Evolutionary conservation across 371 early-diverging fungal species (phyloP).

Genomic region (Mucor ambiguus): DNA sequence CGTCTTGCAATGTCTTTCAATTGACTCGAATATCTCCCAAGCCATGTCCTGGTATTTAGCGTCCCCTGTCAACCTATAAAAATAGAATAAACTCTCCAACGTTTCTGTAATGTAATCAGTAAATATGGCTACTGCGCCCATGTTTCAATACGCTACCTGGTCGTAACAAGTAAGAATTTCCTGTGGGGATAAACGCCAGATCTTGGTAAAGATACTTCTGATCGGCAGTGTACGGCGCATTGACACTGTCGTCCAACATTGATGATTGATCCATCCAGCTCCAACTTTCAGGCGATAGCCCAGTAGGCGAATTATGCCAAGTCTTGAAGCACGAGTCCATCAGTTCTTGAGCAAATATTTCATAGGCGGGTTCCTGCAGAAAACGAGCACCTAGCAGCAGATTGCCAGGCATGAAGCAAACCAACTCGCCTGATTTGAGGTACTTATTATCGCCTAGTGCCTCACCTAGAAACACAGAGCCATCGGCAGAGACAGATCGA

Average conservation of each 20-base stretch:
- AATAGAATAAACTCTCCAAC: constrained; percentile 73
- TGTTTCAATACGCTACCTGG: neutral
- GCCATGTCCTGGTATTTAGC: constrained; percentile 54
- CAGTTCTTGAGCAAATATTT: constrained; percentile 34
- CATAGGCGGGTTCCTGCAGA: constrained; percentile 22
- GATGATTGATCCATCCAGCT: constrained; percentile 38
- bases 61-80: constrained; percentile 70
- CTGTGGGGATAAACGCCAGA: constrained; percentile 28
- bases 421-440: constrained; percentile 44
- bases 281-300: constrained; percentile 47
- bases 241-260: neutral
- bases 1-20: constrained; percentile 66
- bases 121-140: neutral
- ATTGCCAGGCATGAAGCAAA: constrained; percentile 53
- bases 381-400: constrained; percentile 39
- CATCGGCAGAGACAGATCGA: constrained; percentile 14
- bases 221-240: neutral
- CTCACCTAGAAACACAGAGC: constrained; percentile 5
- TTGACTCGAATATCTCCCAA: constrained; percentile 63
- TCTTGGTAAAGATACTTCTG: neutral
- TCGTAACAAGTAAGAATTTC: neutral
- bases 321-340: constrained; percentile 41
- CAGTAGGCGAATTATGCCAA: constrained; percentile 40
- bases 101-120: constrained; percentile 50
- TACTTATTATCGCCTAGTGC: constrained; percentile 28